phyloP scores from a whole-genome alignment of 2,329 filamentous ascomycete species.

The Ophiostoma quercus region DNA sequence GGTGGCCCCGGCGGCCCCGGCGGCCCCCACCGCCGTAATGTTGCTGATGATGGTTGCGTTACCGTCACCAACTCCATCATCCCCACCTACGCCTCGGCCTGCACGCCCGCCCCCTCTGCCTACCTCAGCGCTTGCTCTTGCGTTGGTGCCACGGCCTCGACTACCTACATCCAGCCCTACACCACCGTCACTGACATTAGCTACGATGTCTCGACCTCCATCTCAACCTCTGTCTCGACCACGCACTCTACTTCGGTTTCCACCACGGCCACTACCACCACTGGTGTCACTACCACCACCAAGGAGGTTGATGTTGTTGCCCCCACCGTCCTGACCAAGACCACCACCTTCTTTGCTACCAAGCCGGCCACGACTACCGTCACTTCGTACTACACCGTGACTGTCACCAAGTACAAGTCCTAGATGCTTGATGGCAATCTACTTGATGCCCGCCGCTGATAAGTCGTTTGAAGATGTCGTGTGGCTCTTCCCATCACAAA shows the following conservation, averaged over 20 bases:
- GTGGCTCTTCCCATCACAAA: not conserved
- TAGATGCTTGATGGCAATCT: not conserved
- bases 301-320: not conserved
- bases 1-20: not conserved
- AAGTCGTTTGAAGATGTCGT: no score
- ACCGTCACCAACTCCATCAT: not conserved
- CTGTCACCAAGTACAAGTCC: not conserved
- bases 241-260: not conserved
- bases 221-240: not conserved
- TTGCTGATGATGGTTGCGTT: not conserved
- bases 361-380: not conserved
- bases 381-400: not conserved
- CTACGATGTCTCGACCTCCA: not conserved
- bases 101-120: not conserved
- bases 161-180: constrained; percentile 5
- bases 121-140: constrained; percentile 19
- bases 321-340: constrained; percentile 2
- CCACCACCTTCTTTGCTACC: not conserved
- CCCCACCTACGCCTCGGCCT: constrained; percentile 16
- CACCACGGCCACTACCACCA: constrained; percentile 1
- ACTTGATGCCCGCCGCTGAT: not conserved
- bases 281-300: not conserved
- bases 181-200: not conserved
- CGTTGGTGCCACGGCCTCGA: not conserved
- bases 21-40: not conserved